Percentiles rank a stretch among this genome's conserved stretches.
These are phyloP conservation scores for Beta macrorhiza DNA, from an alignment of 179 eudicot species.

Conservation along the genomic window DNA sequence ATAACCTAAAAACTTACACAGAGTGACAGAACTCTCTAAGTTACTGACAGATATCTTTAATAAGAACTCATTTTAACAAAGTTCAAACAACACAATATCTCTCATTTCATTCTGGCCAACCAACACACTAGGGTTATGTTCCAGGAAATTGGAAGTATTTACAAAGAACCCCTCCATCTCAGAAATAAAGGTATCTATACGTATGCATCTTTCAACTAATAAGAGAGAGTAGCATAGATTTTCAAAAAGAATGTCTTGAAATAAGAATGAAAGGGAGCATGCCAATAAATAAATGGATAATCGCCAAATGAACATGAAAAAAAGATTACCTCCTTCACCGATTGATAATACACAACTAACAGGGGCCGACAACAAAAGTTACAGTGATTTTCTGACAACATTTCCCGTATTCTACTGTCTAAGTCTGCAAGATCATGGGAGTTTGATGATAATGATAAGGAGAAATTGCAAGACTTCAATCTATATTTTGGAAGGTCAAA, in stretches of 20 bases:
- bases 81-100: background rate
- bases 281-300: background rate
- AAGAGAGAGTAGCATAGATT: background rate
- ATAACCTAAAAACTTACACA: background rate
- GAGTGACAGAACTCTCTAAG: background rate
- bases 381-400: slow-evolving; percentile 67
- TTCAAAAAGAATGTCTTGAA: background rate
- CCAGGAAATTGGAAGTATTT: background rate
- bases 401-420: slow-evolving; percentile 70
- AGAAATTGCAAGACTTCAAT: slow-evolving; percentile 55
- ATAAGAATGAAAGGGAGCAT: background rate
- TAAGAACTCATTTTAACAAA: background rate
- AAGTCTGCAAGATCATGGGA: slow-evolving; percentile 51
- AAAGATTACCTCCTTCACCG: slow-evolving; percentile 70
- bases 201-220: background rate
- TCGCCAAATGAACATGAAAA: background rate
- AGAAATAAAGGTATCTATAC: background rate
- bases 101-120: background rate
- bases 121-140: background rate
- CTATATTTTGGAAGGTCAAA: slow-evolving; percentile 86
- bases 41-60: background rate
- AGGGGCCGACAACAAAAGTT: slow-evolving; percentile 61
- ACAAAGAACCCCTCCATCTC: background rate
- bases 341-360: slow-evolving; percentile 61
- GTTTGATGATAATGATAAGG: slow-evolving; percentile 46